Conservation (phyloP, 495 filamentous ascomycete genomes). For the Rostrohypoxylon terebratum region DNA sequence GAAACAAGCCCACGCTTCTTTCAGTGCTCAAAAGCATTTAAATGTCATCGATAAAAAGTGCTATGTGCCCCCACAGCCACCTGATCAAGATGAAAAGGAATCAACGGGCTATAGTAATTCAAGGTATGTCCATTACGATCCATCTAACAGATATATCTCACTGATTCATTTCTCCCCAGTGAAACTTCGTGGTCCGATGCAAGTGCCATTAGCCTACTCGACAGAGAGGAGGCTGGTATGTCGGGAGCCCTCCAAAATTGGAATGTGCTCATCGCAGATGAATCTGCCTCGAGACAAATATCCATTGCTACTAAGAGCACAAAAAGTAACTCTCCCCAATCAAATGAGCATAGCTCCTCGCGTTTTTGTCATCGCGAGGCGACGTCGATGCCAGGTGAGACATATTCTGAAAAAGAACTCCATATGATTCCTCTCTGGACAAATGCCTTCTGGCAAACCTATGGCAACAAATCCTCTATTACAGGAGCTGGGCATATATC, state of each 20-base stretch:
- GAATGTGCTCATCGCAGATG: conserved; percentile 14
- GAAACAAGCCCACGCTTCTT: conserved; percentile 67
- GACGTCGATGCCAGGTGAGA: conserved; percentile 6
- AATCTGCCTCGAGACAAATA: background rate
- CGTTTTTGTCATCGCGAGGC: background rate
- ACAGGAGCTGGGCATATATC: conserved; percentile 15
- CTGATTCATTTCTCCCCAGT: background rate
- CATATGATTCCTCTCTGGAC: conserved; percentile 29
- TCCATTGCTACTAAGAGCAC: background rate
- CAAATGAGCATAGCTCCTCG: background rate
- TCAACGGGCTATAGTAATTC: background rate
- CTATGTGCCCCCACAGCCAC: background rate
- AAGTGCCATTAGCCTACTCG: conserved; percentile 18
- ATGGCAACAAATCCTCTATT: conserved; percentile 30
- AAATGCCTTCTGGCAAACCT: conserved; percentile 28
- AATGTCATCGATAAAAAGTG: background rate
- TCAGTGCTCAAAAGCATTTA: background rate
- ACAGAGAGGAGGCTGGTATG: conserved; percentile 14
- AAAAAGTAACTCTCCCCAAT: background rate
- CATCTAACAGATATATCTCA: background rate
- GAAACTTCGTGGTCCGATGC: background rate
- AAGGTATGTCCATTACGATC: conserved; percentile 1
- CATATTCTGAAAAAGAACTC: conserved; percentile 3
- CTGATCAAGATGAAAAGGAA: background rate
- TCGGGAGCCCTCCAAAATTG: conserved; percentile 20